phyloP scores from a whole-genome alignment of 306 rosid genomes.

The Cicer arietinum region DNA sequence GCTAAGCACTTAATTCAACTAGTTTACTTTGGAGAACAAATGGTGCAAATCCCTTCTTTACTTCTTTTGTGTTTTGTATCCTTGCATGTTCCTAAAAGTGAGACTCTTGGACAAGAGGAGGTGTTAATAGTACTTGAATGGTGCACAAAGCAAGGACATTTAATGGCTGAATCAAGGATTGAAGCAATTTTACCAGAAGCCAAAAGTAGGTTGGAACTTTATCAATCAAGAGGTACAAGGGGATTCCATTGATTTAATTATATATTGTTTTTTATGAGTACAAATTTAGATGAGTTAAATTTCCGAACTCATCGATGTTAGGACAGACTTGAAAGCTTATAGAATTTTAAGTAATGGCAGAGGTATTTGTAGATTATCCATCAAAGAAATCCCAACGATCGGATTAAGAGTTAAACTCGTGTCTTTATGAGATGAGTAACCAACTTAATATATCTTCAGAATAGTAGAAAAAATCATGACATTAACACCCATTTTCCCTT shows the following conservation, averaged over 20 bases:
- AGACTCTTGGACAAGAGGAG: conserved; percentile 73
- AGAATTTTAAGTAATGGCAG: too few species aligned
- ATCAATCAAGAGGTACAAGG: conserved; percentile 82
- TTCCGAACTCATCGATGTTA: too few species aligned
- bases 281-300: too few species aligned
- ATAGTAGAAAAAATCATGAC: too few species aligned
- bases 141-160: conserved; percentile 65
- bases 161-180: conserved; percentile 48
- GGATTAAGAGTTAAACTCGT: too few species aligned
- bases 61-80: conserved; percentile 65
- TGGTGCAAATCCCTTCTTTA: conserved; percentile 64
- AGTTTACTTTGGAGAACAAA: conserved; percentile 70
- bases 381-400: too few species aligned
- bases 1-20: conserved; percentile 72
- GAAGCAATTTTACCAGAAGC: conserved; percentile 65
- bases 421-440: too few species aligned
- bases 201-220: conserved; percentile 78
- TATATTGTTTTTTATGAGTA: too few species aligned
- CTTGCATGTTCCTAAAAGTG: conserved; percentile 75
- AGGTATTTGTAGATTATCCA: too few species aligned
- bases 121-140: conserved; percentile 81
- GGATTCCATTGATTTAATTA: conserved; percentile 60
- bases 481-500: too few species aligned
- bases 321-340: too few species aligned
- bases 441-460: too few species aligned